phyloP scores from a whole-genome alignment of 305 asterid species.

The Plantago coronopus region DNA sequence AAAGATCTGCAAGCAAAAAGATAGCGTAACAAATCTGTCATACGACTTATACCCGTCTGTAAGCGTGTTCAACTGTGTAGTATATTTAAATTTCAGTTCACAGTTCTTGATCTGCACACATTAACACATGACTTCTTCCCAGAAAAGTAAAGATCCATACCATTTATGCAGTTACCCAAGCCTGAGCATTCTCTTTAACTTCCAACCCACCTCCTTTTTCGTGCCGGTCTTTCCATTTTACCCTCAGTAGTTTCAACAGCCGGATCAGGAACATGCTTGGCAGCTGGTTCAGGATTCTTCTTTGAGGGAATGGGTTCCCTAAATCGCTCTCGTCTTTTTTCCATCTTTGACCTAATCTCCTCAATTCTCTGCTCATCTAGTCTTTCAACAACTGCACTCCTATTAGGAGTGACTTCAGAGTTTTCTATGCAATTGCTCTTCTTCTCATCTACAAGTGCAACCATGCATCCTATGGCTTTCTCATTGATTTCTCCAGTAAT shows the following conservation, averaged over 20 bases:
- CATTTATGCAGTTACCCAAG: constrained; percentile 9
- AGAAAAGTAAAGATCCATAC: constrained; percentile 1
- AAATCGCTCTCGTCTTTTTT: constrained; percentile 57
- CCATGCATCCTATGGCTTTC: constrained; percentile 21
- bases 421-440: constrained; percentile 15
- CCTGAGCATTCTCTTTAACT: constrained; percentile 20
- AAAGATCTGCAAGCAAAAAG: no score
- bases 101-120: neutral
- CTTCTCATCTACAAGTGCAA: constrained; percentile 19
- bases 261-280: constrained; percentile 23
- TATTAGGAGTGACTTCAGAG: constrained; percentile 19
- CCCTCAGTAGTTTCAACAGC: constrained; percentile 24
- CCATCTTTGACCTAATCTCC: constrained; percentile 66
- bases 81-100: no score
- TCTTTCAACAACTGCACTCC: constrained; percentile 23
- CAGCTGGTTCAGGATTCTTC: constrained; percentile 30
- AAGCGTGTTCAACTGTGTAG: no score
- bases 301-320: constrained; percentile 35
- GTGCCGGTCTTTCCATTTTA: constrained; percentile 45
- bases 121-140: neutral
- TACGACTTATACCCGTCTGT: no score
- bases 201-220: constrained; percentile 64
- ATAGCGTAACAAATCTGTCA: no score
- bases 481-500: constrained; percentile 29
- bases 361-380: constrained; percentile 37